phyloP scores from a whole-genome alignment of 75 land plant genomes.

The Azolla pinnata region DNA sequence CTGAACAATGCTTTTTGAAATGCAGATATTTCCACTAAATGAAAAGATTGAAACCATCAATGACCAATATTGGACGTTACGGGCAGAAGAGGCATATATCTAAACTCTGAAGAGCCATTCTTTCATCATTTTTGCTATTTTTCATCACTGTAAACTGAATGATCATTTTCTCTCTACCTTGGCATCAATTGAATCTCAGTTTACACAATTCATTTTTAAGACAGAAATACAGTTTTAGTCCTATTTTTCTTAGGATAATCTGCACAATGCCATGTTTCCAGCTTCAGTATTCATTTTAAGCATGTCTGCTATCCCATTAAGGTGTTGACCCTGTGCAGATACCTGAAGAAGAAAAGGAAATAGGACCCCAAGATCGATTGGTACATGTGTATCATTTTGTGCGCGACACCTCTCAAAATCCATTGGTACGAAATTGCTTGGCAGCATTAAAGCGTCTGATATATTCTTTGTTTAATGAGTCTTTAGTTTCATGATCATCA shows the following conservation, averaged over 20 bases:
- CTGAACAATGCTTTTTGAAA: too few species aligned
- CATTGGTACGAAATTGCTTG: conserved; percentile 12
- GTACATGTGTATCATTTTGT: conserved; percentile 33
- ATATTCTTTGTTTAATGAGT: neutral
- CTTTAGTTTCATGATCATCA: conserved; percentile 2
- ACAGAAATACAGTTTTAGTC: too few species aligned
- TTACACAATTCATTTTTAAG: too few species aligned
- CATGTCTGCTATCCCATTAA: neutral
- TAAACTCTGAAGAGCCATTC: too few species aligned
- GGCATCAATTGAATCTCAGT: too few species aligned
- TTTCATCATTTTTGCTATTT: too few species aligned
- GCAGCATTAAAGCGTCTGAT: neutral
- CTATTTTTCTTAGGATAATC: too few species aligned
- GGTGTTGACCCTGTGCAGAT: neutral
- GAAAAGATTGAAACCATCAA: conserved; percentile 33
- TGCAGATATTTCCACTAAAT: conserved; percentile 23
- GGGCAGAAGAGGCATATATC: conserved; percentile 27
- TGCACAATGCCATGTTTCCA: too few species aligned
- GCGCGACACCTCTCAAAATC: conserved; percentile 23
- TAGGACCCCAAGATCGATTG: conserved; percentile 20
- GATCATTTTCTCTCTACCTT: too few species aligned
- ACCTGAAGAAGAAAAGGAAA: conserved; percentile 10
- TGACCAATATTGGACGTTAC: conserved; percentile 30
- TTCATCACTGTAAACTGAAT: too few species aligned
- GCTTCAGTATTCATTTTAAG: too few species aligned